These are phyloP conservation scores for Penicillium odoratum DNA, from an alignment of 495 filamentous ascomycete genomes.

Conservation along the genomic window DNA sequence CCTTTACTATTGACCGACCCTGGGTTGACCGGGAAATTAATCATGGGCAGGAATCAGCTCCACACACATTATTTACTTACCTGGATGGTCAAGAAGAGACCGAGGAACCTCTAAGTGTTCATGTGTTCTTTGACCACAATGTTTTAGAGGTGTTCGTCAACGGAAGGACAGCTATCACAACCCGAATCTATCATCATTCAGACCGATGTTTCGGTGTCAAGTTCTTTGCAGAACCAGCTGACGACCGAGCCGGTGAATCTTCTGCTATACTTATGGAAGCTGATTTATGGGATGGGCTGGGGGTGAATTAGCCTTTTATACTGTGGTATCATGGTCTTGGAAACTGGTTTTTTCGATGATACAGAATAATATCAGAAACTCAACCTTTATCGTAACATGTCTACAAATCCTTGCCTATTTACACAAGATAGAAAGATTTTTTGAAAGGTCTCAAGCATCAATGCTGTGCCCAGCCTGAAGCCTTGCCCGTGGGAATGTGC, in stretches of 20 bases:
- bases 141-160: constrained; percentile 46
- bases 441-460: constrained; percentile 3
- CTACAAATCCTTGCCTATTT: neutral
- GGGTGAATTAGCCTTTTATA: neutral
- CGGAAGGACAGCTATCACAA: constrained; percentile 38
- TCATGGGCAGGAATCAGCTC: constrained; percentile 30
- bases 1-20: constrained; percentile 37
- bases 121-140: constrained; percentile 37
- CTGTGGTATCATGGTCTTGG: neutral
- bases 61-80: constrained; percentile 40
- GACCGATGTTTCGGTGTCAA: constrained; percentile 18
- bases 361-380: constrained; percentile 1
- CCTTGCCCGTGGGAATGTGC: constrained; percentile 20
- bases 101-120: constrained; percentile 37
- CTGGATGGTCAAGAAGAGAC: constrained; percentile 15
- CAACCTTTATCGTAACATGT: neutral
- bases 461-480: constrained; percentile 23
- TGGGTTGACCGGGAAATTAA: constrained; percentile 26
- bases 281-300: constrained; percentile 35
- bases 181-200: constrained; percentile 31
- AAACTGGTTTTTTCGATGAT: neutral
- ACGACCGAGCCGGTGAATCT: neutral
- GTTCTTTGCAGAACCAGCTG: constrained; percentile 31
- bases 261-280: constrained; percentile 25
- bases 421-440: neutral